A percentile compares a stretch with the other conserved stretches of the same genome.
Evolutionary conservation across 1,139 yeast genomes (phyloP).

Genomic region (Nadsonia commutata): DNA sequence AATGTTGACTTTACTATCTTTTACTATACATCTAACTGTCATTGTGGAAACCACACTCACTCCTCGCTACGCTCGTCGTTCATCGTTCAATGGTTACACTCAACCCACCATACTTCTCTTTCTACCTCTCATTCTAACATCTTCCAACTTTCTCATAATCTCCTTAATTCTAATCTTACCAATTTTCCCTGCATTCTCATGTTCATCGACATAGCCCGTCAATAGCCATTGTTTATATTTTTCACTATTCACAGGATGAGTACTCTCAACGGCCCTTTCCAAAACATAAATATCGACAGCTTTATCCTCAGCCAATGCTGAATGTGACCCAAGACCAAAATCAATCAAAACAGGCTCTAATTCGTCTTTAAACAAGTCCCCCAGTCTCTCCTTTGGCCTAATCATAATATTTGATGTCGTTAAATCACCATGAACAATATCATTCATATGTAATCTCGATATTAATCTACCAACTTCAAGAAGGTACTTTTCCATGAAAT

Average conservation of each 20-base stretch:
- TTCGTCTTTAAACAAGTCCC: constrained; percentile 4
- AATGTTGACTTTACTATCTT: too few relatives aligned
- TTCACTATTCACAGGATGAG: constrained; percentile 67
- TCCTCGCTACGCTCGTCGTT: too few relatives aligned
- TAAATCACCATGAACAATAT: constrained; percentile 86
- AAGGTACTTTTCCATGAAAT: constrained; percentile 17
- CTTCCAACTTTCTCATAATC: constrained; percentile 51
- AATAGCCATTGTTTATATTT: constrained; percentile 56
- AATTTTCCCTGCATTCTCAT: constrained; percentile 14
- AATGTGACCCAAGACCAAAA: constrained; percentile 72
- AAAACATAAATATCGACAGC: constrained; percentile 92
- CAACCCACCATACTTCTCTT: constrained; percentile 89
- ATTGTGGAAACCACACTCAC: too few relatives aligned
- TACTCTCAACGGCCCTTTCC: constrained; percentile 80
- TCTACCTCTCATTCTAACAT: constrained; percentile 82
- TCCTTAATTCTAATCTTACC: constrained; percentile 31
- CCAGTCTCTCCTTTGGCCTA: constrained; percentile 13
- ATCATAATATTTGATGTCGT: constrained; percentile 80
- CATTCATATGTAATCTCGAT: constrained; percentile 58
- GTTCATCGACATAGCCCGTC: constrained; percentile 42
- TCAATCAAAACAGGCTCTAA: constrained; percentile 57
- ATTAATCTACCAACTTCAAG: constrained; percentile 50
- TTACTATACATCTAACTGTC: too few relatives aligned
- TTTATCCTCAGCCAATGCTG: constrained; percentile 72
- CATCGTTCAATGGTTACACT: too few relatives aligned